Conservation (phyloP, 208 protist genomes). For the Crithidia sp. region DNA sequence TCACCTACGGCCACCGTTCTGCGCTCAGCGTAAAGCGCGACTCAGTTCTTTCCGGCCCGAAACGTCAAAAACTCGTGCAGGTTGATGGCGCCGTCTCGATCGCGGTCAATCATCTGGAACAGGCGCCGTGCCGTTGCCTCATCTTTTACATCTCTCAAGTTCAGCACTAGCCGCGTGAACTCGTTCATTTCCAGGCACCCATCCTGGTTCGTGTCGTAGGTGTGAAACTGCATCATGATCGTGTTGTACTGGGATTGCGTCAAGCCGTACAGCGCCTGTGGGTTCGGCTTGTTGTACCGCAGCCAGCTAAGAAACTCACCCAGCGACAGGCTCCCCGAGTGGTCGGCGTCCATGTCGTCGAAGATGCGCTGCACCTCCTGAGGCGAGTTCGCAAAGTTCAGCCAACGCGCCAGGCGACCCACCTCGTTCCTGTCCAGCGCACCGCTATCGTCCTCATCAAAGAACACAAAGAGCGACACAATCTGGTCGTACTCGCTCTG, state of each 20-base stretch:
- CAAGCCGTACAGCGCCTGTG: slow-evolving; percentile 72
- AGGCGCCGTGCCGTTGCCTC: slow-evolving; percentile 37
- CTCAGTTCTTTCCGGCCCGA: slow-evolving; percentile 36
- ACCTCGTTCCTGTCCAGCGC: slow-evolving; percentile 60
- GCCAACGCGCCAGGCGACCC: slow-evolving; percentile 68
- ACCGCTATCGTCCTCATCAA: slow-evolving; percentile 78
- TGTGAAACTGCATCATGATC: slow-evolving; percentile 89
- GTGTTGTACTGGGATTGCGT: slow-evolving; percentile 84
- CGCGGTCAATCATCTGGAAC: slow-evolving; percentile 66
- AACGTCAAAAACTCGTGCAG: slow-evolving; percentile 85
- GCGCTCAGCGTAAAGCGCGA: no score
- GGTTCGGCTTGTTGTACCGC: slow-evolving; percentile 75
- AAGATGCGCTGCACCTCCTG: slow-evolving; percentile 82
- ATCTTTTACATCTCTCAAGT: slow-evolving; percentile 52
- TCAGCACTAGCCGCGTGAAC: slow-evolving; percentile 58
- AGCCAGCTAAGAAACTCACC: slow-evolving; percentile 83
- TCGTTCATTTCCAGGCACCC: slow-evolving; percentile 65
- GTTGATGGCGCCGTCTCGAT: slow-evolving; percentile 51
- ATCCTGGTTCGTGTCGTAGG: slow-evolving; percentile 75
- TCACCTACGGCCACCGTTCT: no score
- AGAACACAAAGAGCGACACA: slow-evolving; percentile 84
- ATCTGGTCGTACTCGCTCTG: slow-evolving; percentile 87
- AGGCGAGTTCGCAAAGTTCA: slow-evolving; percentile 77
- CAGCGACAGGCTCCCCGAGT: slow-evolving; percentile 58
- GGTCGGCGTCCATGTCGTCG: slow-evolving; percentile 72